Conservation (phyloP, 2,329 filamentous ascomycete genomes). For the Trichoderma sp. region DNA sequence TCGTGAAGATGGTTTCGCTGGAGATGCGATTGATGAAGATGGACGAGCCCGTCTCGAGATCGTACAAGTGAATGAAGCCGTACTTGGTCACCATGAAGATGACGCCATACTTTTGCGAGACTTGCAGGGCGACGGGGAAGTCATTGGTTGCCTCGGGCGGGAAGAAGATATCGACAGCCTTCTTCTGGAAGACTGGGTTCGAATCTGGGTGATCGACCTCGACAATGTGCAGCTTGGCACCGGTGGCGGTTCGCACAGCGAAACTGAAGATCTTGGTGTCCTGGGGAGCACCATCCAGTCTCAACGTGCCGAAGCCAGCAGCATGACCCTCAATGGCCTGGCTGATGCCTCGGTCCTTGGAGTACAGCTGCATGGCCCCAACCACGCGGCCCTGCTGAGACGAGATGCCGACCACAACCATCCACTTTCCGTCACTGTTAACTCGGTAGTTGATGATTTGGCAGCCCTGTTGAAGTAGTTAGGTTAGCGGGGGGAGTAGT, state of each 20-base stretch:
- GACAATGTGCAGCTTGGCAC: conserved; percentile 95
- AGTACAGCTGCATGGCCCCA: conserved; percentile 96
- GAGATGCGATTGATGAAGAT: conserved; percentile 99
- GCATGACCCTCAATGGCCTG: conserved; percentile 98
- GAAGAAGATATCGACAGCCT: conserved; percentile 97
- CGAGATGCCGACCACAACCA: conserved; percentile 95
- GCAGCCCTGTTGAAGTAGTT: conserved; percentile 67
- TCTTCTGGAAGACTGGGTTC: conserved; percentile 91
- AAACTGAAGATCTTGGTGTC: conserved; percentile 98
- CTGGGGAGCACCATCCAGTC: conserved; percentile 83
- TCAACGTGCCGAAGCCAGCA: conserved; percentile 87
- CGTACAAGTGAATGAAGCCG: conserved; percentile 98
- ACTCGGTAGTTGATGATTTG: conserved; percentile 99
- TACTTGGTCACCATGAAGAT: conserved; percentile 99
- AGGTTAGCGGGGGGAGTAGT: neutral
- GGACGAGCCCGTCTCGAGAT: conserved; percentile 90
- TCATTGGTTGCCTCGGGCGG: conserved; percentile 93
- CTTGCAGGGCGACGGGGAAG: conserved; percentile 97
- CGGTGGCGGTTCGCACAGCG: conserved; percentile 84
- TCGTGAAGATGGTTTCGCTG: conserved; percentile 98
- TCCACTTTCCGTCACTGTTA: conserved; percentile 96
- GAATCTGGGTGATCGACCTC: conserved; percentile 92
- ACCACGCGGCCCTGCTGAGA: conserved; percentile 92
- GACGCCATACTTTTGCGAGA: conserved; percentile 94
- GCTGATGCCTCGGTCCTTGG: conserved; percentile 92